These are phyloP conservation scores for Rosa chinensis DNA, from an alignment of 306 rosid genomes.

Conservation along the genomic window DNA sequence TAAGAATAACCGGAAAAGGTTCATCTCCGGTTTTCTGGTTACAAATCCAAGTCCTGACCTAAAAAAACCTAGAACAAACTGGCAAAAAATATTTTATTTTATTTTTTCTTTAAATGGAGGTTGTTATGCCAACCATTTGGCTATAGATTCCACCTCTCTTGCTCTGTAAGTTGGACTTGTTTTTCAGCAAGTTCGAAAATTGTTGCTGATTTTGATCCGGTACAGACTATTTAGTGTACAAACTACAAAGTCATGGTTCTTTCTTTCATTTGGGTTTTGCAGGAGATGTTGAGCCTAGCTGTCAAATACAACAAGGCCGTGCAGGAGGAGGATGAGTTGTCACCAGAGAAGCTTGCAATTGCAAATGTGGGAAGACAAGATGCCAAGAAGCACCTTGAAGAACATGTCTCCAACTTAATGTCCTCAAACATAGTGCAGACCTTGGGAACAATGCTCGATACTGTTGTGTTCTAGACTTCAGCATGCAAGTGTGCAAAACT, in stretches of 20 bases:
- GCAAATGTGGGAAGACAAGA: slow-evolving; percentile 97
- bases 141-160: neutral
- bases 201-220: neutral
- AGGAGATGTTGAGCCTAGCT: slow-evolving; percentile 87
- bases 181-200: neutral
- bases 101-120: neutral
- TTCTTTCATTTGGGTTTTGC: slow-evolving; percentile 26
- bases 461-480: slow-evolving; percentile 70
- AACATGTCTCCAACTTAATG: slow-evolving; percentile 91
- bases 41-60: neutral
- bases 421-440: slow-evolving; percentile 93
- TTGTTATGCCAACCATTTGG: neutral
- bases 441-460: slow-evolving; percentile 89
- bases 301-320: slow-evolving; percentile 88
- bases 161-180: neutral
- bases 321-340: slow-evolving; percentile 90
- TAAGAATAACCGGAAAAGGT: neutral
- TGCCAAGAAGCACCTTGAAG: slow-evolving; percentile 96
- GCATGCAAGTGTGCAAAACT: neutral
- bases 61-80: neutral
- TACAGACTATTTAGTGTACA: neutral
- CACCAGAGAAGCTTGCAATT: slow-evolving; percentile 87
- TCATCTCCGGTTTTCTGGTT: neutral
- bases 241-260: neutral
- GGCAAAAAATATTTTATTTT: neutral